phyloP scores from a whole-genome alignment of 257 asterid species.

The Rauvolfia tetraphylla region DNA sequence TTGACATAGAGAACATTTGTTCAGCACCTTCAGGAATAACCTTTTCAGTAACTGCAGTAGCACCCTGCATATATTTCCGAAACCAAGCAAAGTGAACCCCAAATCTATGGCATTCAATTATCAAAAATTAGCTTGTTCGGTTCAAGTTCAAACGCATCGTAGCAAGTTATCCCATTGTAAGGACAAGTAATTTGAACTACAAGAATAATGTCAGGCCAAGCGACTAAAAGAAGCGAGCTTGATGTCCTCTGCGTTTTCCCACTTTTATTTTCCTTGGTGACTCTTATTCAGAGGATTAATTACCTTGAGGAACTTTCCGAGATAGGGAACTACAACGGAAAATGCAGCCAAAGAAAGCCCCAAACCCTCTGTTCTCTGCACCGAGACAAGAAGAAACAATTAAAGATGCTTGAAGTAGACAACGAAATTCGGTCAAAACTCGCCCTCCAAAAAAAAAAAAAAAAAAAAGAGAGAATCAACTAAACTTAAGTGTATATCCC shows the following conservation, averaged over 20 bases:
- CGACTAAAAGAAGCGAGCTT: neutral
- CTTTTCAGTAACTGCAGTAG: slow-evolving; percentile 50
- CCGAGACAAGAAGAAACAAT: slow-evolving; percentile 2
- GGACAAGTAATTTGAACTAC: neutral
- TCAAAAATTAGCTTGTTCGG: neutral
- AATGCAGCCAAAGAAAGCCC: slow-evolving; percentile 80
- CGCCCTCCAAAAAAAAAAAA: neutral
- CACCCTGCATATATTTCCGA: slow-evolving; percentile 52
- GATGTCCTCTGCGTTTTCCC: neutral
- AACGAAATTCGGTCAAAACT: neutral
- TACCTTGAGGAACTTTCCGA: slow-evolving; percentile 88
- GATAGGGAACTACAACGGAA: slow-evolving; percentile 68
- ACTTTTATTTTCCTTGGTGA: neutral
- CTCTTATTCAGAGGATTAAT: neutral
- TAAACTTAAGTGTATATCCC: neutral
- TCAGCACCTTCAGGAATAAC: slow-evolving; percentile 60
- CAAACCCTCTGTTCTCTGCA: slow-evolving; percentile 77
- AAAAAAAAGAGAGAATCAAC: neutral
- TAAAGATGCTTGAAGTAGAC: neutral
- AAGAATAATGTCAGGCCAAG: neutral
- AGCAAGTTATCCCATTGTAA: neutral
- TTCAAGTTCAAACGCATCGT: neutral
- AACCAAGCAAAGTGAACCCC: neutral
- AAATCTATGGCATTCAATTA: neutral
- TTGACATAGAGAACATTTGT: slow-evolving; percentile 70